Percentiles rank a stretch among this genome's conserved stretches.
phyloP scores from a whole-genome alignment of 768 basidiomycete genomes.

The Kondoa subrosea region DNA sequence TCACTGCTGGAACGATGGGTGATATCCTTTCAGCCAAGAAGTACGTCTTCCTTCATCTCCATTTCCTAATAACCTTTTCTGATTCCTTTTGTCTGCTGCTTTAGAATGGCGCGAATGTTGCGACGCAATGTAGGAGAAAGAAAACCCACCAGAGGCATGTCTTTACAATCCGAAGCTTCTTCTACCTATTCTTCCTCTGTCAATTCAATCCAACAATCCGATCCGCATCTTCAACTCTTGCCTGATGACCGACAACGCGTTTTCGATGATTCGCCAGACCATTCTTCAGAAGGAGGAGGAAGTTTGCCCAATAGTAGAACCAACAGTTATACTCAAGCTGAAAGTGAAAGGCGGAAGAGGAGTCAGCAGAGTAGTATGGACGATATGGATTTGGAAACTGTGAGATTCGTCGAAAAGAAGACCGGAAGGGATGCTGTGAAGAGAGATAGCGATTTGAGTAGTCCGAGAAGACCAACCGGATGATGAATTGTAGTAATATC shows the following conservation, averaged over 20 bases:
- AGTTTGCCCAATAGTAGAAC: too few species aligned
- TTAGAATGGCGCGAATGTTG: background rate
- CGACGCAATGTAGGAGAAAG: background rate
- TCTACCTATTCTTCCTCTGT: background rate
- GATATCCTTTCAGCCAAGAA: background rate
- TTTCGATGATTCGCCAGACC: too few species aligned
- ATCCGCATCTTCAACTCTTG: too few species aligned
- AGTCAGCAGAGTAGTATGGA: background rate
- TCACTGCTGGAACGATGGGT: background rate
- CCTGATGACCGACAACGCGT: too few species aligned
- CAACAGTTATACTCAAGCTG: too few species aligned
- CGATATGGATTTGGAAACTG: background rate
- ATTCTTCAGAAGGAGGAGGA: too few species aligned
- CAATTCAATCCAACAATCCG: too few species aligned
- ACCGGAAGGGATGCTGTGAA: constrained; percentile 1
- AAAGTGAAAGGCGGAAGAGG: too few species aligned
- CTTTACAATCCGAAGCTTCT: background rate
- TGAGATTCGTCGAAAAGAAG: constrained; percentile 4
- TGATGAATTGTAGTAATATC: background rate
- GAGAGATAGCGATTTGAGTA: background rate
- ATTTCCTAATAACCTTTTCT: background rate
- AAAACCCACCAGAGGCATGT: background rate
- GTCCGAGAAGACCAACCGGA: background rate
- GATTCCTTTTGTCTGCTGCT: background rate
- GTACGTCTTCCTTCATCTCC: background rate